A percentile compares a stretch with the other conserved stretches of the same genome.
phyloP scores from a whole-genome alignment of 352 stramenopile genomes.

The Blastocystis sp. region DNA sequence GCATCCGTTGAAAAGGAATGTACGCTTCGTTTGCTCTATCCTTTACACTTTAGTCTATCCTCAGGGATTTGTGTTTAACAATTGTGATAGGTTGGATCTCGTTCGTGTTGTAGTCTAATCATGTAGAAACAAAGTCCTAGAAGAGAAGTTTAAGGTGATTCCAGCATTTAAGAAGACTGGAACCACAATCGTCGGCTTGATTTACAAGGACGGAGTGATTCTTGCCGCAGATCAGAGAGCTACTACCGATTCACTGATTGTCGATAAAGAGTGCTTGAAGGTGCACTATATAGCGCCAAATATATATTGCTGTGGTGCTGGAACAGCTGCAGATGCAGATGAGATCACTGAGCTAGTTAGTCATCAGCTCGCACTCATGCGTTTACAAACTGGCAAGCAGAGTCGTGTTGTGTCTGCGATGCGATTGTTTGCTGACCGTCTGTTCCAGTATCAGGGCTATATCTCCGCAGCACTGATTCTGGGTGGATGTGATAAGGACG shows the following conservation, averaged over 20 bases:
- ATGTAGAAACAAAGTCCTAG: conserved; percentile 35
- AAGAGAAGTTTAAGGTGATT: conserved; percentile 32
- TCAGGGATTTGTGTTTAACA: conserved; percentile 58
- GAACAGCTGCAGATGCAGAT: conserved; percentile 56
- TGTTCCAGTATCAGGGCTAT: conserved; percentile 57
- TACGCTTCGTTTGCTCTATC: neutral
- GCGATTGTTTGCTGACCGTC: conserved; percentile 22
- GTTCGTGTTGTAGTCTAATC: neutral
- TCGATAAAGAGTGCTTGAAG: conserved; percentile 51
- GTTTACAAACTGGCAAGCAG: conserved; percentile 56
- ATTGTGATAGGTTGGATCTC: conserved; percentile 21
- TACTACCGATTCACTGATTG: conserved; percentile 54
- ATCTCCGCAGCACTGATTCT: conserved; percentile 46
- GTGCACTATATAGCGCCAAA: conserved; percentile 61
- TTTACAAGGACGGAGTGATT: conserved; percentile 60
- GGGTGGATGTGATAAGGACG: conserved; percentile 37
- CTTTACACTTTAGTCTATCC: conserved; percentile 48
- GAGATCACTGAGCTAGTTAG: conserved; percentile 41
- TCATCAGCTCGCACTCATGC: conserved; percentile 40
- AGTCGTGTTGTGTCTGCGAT: conserved; percentile 34
- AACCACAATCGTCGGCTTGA: conserved; percentile 52
- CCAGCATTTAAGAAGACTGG: conserved; percentile 58
- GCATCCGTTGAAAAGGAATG: conserved; percentile 59
- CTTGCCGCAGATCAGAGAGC: conserved; percentile 54
- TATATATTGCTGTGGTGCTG: conserved; percentile 61